These are phyloP conservation scores for Candida berthetii DNA, from an alignment of 805 yeast genomes.

Conservation along the genomic window DNA sequence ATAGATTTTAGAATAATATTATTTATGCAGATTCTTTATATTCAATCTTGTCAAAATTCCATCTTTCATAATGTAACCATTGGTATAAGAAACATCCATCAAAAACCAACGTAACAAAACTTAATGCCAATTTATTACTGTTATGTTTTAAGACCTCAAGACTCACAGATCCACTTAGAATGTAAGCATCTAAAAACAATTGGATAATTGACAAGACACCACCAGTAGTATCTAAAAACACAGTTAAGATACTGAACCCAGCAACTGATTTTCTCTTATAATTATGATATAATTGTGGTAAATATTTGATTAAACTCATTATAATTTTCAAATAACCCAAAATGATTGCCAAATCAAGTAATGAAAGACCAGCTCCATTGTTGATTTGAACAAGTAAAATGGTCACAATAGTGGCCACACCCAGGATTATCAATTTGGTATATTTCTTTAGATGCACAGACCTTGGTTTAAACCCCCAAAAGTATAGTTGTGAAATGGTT, in stretches of 20 bases:
- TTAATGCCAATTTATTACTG: constrained; percentile 32
- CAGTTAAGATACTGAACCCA: constrained; percentile 72
- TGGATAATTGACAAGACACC: constrained; percentile 21
- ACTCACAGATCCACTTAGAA: constrained; percentile 18
- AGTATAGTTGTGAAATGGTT: constrained; percentile 31
- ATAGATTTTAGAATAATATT: no score
- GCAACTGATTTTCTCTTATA: constrained; percentile 69
- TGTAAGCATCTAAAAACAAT: constrained; percentile 18
- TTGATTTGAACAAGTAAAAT: constrained; percentile 1
- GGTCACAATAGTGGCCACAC: constrained; percentile 2
- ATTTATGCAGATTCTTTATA: not conserved
- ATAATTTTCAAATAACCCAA: constrained; percentile 38
- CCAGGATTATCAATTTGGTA: constrained; percentile 14
- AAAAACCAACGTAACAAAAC: constrained; percentile 30
- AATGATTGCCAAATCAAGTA: constrained; percentile 25
- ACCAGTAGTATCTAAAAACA: constrained; percentile 29
- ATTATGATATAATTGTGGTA: constrained; percentile 86
- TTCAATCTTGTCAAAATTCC: not conserved
- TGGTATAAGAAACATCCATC: constrained; percentile 31
- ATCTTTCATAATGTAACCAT: constrained; percentile 20
- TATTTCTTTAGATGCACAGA: constrained; percentile 7
- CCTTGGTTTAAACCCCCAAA: constrained; percentile 20
- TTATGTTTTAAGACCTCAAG: constrained; percentile 22
- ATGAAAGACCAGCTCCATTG: constrained; percentile 8
- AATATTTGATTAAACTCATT: constrained; percentile 44